Percentiles rank a stretch among this genome's conserved stretches.
phyloP scores from a whole-genome alignment of 2,329 filamentous ascomycete genomes.

The Penicillium frequentans region DNA sequence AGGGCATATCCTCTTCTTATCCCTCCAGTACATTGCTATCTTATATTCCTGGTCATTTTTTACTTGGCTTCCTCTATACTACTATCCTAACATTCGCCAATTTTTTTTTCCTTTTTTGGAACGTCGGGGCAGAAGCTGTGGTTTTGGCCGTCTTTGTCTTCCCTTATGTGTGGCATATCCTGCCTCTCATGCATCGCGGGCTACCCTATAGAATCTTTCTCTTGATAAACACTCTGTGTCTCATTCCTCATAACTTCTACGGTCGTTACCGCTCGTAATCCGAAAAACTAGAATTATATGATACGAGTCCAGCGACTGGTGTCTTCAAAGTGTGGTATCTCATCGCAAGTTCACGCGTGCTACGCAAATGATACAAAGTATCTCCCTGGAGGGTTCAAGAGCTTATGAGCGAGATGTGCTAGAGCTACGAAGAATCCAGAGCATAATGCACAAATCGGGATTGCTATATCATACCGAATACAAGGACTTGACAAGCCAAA shows the following conservation, averaged over 20 bases:
- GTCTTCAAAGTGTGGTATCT: not conserved
- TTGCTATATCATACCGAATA: conserved; percentile 18
- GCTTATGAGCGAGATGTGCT: not conserved
- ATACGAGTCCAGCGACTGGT: not conserved
- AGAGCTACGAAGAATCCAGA: not conserved
- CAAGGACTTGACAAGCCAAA: conserved; percentile 24
- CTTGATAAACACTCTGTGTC: not conserved
- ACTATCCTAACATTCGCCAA: conserved; percentile 18
- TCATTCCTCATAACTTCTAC: not conserved
- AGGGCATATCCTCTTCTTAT: conserved; percentile 17
- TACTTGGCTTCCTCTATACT: conserved; percentile 3
- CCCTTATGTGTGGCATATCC: conserved; percentile 4
- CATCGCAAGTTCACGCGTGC: not conserved
- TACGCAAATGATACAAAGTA: not conserved
- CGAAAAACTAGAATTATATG: not conserved
- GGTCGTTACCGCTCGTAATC: not conserved
- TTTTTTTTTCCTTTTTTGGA: conserved; percentile 9
- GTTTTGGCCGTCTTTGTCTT: conserved; percentile 1
- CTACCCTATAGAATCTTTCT: conserved; percentile 18
- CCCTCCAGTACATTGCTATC: conserved; percentile 9
- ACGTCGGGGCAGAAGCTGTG: not conserved
- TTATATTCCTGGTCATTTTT: not conserved
- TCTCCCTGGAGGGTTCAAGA: too few relatives aligned
- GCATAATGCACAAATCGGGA: conserved; percentile 11
- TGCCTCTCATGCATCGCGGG: conserved; percentile 13